A percentile compares a stretch with the other conserved stretches of the same genome.
Evolutionary conservation across 1,284 basidiomycete genomes (phyloP).

Genomic region (Rhodotorula sp.): DNA sequence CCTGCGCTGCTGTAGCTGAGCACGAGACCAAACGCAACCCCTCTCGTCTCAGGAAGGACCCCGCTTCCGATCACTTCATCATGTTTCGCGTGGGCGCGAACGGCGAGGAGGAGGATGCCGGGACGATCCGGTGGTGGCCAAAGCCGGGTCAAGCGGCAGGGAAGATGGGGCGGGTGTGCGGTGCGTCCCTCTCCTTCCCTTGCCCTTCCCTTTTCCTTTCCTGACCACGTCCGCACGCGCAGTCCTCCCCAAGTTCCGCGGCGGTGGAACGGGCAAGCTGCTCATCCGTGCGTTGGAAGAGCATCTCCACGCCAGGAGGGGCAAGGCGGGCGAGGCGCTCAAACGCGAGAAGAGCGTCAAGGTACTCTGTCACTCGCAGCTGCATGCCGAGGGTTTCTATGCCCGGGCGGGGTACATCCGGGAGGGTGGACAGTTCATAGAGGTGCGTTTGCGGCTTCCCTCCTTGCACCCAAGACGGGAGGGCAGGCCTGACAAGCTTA

Average conservation of each 20-base stretch:
- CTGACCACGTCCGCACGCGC: neutral
- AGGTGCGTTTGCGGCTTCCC: neutral
- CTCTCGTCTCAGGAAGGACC: conserved; percentile 26
- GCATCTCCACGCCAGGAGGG: conserved; percentile 9
- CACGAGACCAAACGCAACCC: too few species aligned
- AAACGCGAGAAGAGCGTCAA: conserved; percentile 7
- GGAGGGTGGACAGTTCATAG: conserved; percentile 17
- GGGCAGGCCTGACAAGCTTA: neutral
- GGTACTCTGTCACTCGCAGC: conserved; percentile 11
- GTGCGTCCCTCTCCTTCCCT: neutral
- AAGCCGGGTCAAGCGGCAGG: conserved; percentile 14
- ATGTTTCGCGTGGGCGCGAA: neutral
- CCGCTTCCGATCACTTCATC: conserved; percentile 20
- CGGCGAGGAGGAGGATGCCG: conserved; percentile 13
- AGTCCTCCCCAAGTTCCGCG: conserved; percentile 16
- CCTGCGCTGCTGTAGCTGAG: too few species aligned
- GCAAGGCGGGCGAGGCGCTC: conserved; percentile 10
- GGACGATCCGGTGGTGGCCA: conserved; percentile 27
- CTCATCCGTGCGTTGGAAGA: conserved; percentile 15
- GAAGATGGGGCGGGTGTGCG: conserved; percentile 23
- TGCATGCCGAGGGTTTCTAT: conserved; percentile 27
- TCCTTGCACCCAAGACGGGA: neutral
- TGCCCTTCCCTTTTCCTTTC: neutral
- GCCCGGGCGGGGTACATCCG: conserved; percentile 18
- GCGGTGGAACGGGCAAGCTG: conserved; percentile 11